Conservation (phyloP, 139 green algal species). For the Desmodesmus armatus region DNA sequence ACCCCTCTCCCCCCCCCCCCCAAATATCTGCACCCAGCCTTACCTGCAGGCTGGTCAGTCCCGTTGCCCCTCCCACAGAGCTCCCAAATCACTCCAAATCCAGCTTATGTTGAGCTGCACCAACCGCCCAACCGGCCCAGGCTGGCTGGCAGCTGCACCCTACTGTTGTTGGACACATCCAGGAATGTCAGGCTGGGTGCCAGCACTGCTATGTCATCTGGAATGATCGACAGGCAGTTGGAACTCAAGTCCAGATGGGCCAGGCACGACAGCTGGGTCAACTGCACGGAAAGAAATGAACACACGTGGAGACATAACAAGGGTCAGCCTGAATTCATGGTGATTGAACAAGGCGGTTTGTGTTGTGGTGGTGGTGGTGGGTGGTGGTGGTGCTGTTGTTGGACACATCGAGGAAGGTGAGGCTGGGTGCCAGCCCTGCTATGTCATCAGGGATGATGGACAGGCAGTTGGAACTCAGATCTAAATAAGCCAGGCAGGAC, state of each 20-base stretch:
- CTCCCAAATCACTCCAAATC: conserved; percentile 41
- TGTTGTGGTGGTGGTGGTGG: too few species aligned
- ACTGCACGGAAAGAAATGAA: background rate
- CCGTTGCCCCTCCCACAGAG: conserved; percentile 22
- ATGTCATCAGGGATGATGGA: conserved; percentile 22
- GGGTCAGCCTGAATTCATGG: too few species aligned
- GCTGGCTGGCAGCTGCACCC: conserved; percentile 14
- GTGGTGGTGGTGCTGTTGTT: conserved; percentile 50
- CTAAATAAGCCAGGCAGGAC: conserved; percentile 17
- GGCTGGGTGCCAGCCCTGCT: background rate
- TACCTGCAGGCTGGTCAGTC: conserved; percentile 15
- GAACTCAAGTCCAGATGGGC: conserved; percentile 36
- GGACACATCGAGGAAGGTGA: conserved; percentile 38
- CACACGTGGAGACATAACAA: background rate
- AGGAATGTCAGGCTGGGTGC: conserved; percentile 27
- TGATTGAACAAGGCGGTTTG: too few species aligned
- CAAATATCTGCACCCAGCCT: too few species aligned
- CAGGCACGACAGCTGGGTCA: conserved; percentile 14
- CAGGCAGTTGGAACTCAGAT: conserved; percentile 44
- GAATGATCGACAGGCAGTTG: conserved; percentile 37
- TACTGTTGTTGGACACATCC: conserved; percentile 43
- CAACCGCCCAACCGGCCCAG: background rate
- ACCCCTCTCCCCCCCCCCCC: too few species aligned
- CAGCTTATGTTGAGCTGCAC: conserved; percentile 32
- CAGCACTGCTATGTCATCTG: conserved; percentile 13